A percentile compares a stretch with the other conserved stretches of the same genome.
These are phyloP conservation scores for Microbotryum saponariae DNA, from an alignment of 1,284 basidiomycete genomes.

Conservation along the genomic window DNA sequence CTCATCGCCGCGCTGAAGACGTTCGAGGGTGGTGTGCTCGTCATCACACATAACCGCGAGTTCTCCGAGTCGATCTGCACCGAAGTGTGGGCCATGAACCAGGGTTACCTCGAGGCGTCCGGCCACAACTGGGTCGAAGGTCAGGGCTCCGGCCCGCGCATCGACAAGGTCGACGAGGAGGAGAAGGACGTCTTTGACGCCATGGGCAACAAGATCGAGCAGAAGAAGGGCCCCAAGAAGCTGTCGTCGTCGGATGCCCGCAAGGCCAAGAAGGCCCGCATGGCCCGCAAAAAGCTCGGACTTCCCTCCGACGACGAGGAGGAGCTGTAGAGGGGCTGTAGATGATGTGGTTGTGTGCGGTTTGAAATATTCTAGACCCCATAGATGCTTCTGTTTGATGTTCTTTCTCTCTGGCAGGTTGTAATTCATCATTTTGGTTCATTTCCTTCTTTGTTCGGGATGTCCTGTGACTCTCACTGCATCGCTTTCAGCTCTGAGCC, in stretches of 20 bases:
- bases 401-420: no score
- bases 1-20: slow-evolving; percentile 91
- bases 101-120: slow-evolving; percentile 45
- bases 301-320: slow-evolving; percentile 17
- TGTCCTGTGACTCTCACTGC: no score
- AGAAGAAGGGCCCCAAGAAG: slow-evolving; percentile 74
- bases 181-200: slow-evolving; percentile 87
- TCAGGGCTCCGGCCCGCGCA: slow-evolving; percentile 78
- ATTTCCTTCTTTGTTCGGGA: no score
- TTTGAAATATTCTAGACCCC: no score
- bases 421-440: no score
- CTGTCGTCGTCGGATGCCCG: slow-evolving; percentile 60
- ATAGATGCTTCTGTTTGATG: no score
- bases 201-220: slow-evolving; percentile 73
- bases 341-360: not conserved
- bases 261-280: slow-evolving; percentile 90
- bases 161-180: slow-evolving; percentile 70
- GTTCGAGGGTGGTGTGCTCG: slow-evolving; percentile 93
- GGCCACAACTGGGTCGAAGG: slow-evolving; percentile 65
- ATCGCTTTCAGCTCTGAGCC: no score
- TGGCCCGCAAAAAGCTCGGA: slow-evolving; percentile 43
- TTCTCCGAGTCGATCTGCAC: slow-evolving; percentile 88
- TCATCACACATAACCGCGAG: slow-evolving; percentile 53
- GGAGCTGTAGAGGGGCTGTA: slow-evolving; percentile 10
- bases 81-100: slow-evolving; percentile 44